Base-by-base conservation (phyloP, 257 asterid species). In the Forsythia suspensa region DNA sequence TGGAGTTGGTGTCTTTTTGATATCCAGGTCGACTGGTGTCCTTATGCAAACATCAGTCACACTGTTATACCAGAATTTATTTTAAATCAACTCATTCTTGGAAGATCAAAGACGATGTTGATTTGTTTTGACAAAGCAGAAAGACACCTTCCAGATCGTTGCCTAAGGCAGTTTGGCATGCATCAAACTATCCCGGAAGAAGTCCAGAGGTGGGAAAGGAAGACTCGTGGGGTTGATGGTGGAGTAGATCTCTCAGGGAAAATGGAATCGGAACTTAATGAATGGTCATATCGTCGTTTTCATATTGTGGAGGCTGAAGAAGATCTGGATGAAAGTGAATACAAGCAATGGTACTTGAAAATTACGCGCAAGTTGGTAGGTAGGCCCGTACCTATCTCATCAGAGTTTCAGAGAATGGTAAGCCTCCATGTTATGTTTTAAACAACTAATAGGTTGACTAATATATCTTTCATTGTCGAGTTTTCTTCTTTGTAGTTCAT, bases 101-200 rank as follows among this genome's bases (percentile, higher is more conserved):
- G 99, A 80, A 87, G 97, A 81, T 91, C 99, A 38, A 95, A 92
- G 90, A 95, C 98, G 15, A 95, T 93, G 98, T 79, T 95, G 86
- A 89, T 95, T 81, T 93, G 99, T 82, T 95, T 92, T 77, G 98
- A 93, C 85, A 95, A 95, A 86, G 98, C 99, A 52, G 98, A 93
- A 82, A 81, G 99, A 37, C 99, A 95, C 91, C 97, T 93, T 48
- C 97, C 99, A 9, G 98, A 96, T 84, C 99, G 96, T 63, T 91
- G 97, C 90, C 78, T 95, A 75, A 89, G 97, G 80, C 99, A 94
- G 80, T 95, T 93, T 73, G 97, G 97, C 77, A 89, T 93, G 97
- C 96, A 79, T 63, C 99, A 93, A 80, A 87, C 92, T 12, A 80
- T 95, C 46, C 97, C 97, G 0, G 89, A 89, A 80, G 96, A 88